Evolutionary conservation across 2,329 filamentous ascomycete genomes (phyloP).

Genomic region (Xylaria digitata): DNA sequence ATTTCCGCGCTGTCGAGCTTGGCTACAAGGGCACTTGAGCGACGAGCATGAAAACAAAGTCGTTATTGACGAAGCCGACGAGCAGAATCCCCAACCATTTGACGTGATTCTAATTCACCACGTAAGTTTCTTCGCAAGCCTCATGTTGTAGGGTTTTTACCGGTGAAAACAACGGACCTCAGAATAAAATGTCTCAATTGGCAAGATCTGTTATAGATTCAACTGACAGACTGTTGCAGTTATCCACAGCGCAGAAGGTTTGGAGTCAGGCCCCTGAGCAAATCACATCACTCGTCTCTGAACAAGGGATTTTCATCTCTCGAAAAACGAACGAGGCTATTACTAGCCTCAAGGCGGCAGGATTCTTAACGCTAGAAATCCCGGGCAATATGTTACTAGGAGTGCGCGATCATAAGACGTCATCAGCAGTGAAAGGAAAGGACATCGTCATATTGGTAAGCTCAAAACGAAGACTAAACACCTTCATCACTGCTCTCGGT

Average conservation of each 20-base stretch:
- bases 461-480: background rate
- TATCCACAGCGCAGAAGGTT: constrained; percentile 7
- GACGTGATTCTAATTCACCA: constrained; percentile 10
- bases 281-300: constrained; percentile 6
- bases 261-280: constrained; percentile 8
- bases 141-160: too few species aligned
- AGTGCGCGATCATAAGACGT: background rate
- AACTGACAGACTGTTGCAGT: constrained; percentile 1
- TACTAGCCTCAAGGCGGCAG: background rate
- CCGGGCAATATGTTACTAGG: constrained; percentile 3
- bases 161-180: too few species aligned
- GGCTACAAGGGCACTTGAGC: background rate
- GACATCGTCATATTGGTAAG: constrained; percentile 14
- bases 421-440: constrained; percentile 1
- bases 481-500: background rate
- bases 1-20: constrained; percentile 7
- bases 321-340: constrained; percentile 5
- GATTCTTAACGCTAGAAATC: constrained; percentile 2
- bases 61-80: constrained; percentile 3
- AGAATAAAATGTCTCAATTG: background rate
- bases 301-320: constrained; percentile 8
- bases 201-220: background rate
- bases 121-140: constrained; percentile 1
- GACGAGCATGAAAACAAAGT: constrained; percentile 1
- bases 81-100: constrained; percentile 3